A percentile compares a stretch with the other conserved stretches of the same genome.
Conservation (phyloP, 352 stramenopile species). For the Phytophthora vignae region DNA sequence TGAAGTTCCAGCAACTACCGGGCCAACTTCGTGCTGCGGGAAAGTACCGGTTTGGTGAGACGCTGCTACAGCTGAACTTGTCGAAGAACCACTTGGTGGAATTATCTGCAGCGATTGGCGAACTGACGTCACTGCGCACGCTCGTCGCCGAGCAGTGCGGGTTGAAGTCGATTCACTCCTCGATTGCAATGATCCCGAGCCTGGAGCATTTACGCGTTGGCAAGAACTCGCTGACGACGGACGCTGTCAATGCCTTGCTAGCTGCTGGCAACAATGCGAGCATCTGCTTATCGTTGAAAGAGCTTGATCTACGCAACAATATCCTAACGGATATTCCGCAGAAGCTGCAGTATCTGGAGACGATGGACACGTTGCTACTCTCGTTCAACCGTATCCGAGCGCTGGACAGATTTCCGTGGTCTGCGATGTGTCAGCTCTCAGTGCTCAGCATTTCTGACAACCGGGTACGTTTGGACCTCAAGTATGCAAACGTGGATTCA, state of each 20-base stretch:
- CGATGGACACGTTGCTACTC: constrained; percentile 71
- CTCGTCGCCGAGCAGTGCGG: constrained; percentile 75
- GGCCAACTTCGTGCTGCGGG: constrained; percentile 43
- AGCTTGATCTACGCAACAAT: constrained; percentile 83
- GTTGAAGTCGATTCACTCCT: constrained; percentile 60
- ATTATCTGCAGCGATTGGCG: constrained; percentile 56
- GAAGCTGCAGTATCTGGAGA: constrained; percentile 50
- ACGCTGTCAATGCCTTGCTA: constrained; percentile 59
- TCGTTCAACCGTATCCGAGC: constrained; percentile 71
- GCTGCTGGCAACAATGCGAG: constrained; percentile 26
- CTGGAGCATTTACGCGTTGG: constrained; percentile 70
- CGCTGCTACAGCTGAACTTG: constrained; percentile 68
- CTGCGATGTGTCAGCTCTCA: constrained; percentile 64
- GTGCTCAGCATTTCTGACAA: constrained; percentile 77
- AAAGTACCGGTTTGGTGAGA: constrained; percentile 64
- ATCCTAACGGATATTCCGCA: constrained; percentile 57
- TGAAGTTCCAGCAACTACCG: constrained; percentile 61
- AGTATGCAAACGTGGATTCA: background rate
- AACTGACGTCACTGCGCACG: constrained; percentile 65
- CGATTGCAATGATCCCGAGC: constrained; percentile 58
- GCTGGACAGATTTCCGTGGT: constrained; percentile 69
- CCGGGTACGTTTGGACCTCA: constrained; percentile 41
- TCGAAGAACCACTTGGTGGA: constrained; percentile 72
- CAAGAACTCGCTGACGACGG: constrained; percentile 78
- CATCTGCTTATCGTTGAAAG: constrained; percentile 60